Base-by-base conservation (phyloP, 768 basidiomycete species). In the Lactifluus echinatus region DNA sequence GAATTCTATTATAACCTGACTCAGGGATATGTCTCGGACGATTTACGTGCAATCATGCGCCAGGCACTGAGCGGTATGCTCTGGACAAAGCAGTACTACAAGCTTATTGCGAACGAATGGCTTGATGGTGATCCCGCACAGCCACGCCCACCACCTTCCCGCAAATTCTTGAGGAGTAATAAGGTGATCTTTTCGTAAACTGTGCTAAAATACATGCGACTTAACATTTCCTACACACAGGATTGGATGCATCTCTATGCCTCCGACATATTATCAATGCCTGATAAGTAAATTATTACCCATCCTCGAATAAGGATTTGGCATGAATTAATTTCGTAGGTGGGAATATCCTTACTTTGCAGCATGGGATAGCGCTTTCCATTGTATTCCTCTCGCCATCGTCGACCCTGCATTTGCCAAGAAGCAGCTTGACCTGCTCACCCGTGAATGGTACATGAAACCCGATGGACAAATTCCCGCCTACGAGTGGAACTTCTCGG, bases 341-440 rank as follows among this genome's bases (percentile, higher is more conserved):
- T 90, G 96, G 96, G 96, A 99, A 72, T 98, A 98, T 69, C 96
- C 96, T 0, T 98, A 96, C 79, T 98, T 99, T 66, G 94, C 95
- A 0, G 94, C 94, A 49, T 95, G 92, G 92, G 91, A 95, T 69
- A 93, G 88, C 0, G 96, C 96, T n/a, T 99, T 99, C 77, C 96
- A 99, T 68, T 97, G 95, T 66, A 93, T 99, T 63, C 96, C 96
- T 0, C 80, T 99, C 14, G 96, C 96, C 11, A 82, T 98, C 61
- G 89, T 99, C 29, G 96, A 99, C 67, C 87, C 96, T 1, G 76
- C 83, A 0, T 98, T 96, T 66, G 94, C 96, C 23, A 99, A 99
- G 76, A 94, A 95, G 69, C 96, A 99, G 69, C 80, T 99, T 34
- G 95, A 97, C 70, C 69, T 98, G 58, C 79, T 99, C 66, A 97